Evolutionary conservation across 225 moss, liverwort and hornwort genomes (phyloP).

Genomic region (Neckera pumila): DNA sequence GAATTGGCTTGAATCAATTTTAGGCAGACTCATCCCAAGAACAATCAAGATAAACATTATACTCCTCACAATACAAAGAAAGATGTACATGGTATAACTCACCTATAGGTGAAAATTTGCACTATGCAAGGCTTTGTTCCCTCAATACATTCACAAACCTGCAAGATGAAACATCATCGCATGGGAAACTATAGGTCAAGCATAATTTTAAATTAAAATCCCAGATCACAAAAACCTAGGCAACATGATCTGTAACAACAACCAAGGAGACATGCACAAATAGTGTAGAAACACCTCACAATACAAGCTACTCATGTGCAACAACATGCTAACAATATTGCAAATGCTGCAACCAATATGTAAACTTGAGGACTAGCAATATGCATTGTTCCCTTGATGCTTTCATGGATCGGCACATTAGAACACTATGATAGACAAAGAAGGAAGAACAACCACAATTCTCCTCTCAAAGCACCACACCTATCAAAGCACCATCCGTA

Average conservation of each 20-base stretch:
- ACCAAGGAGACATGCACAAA: rapidly evolving
- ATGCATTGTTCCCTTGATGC: too few species aligned
- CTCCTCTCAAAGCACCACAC: too few species aligned
- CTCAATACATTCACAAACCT: background rate
- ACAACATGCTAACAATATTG: too few species aligned
- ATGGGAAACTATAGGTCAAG: rapidly evolving
- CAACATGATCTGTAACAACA: rapidly evolving
- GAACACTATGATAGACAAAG: too few species aligned
- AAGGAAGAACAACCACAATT: too few species aligned
- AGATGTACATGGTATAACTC: background rate
- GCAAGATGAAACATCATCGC: too few species aligned
- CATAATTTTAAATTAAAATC: background rate
- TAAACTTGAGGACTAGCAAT: too few species aligned
- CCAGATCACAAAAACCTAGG: background rate
- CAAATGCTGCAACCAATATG: rapidly evolving
- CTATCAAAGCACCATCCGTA: rapidly evolving
- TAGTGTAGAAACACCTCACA: too few species aligned
- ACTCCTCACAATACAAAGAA: background rate
- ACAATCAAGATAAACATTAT: background rate
- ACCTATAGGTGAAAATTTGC: rapidly evolving
- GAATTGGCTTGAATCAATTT: background rate
- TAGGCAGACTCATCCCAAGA: rapidly evolving
- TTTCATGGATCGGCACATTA: too few species aligned
- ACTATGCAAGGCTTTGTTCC: background rate
- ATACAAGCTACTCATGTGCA: too few species aligned